Evolutionary conservation across 768 basidiomycete species (phyloP).

Genomic region (Clavulina sp.): DNA sequence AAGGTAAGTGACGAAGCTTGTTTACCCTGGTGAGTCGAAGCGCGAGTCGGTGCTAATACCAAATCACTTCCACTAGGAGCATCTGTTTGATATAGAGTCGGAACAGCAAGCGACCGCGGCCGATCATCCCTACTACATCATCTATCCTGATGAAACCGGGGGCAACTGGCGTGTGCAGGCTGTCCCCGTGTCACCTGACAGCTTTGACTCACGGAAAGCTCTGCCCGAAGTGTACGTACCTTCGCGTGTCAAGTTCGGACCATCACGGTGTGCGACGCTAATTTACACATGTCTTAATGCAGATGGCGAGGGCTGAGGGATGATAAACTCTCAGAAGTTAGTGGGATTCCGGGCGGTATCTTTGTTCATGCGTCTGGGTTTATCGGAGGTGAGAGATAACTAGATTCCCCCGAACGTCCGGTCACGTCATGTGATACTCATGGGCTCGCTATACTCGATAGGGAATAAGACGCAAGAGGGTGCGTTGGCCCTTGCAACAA

Average conservation of each 20-base stretch:
- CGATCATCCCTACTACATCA: conserved; percentile 55
- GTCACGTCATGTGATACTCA: conserved; percentile 5
- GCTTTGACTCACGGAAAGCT: conserved; percentile 81
- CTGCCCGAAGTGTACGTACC: conserved; percentile 49
- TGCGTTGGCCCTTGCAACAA: conserved; percentile 58
- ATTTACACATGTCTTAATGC: background rate
- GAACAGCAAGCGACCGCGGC: conserved; percentile 30
- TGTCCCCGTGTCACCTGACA: conserved; percentile 62
- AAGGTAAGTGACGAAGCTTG: conserved; percentile 54
- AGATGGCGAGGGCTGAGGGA: conserved; percentile 85
- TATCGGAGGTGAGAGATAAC: conserved; percentile 61
- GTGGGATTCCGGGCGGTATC: conserved; percentile 66
- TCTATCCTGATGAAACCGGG: conserved; percentile 72
- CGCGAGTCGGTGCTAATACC: too few relatives aligned
- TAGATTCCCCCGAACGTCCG: too few relatives aligned
- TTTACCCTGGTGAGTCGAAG: too few relatives aligned
- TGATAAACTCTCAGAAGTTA: conserved; percentile 50
- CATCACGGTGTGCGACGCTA: background rate
- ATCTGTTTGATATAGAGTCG: conserved; percentile 73
- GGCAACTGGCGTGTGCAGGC: conserved; percentile 86
- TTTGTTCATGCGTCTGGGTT: conserved; percentile 96
- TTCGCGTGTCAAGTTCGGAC: background rate
- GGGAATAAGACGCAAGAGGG: conserved; percentile 86
- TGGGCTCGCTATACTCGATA: too few relatives aligned
- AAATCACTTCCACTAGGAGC: conserved; percentile 43